phyloP scores from a whole-genome alignment of 179 eudicot species.

The Drosera spatulata region DNA sequence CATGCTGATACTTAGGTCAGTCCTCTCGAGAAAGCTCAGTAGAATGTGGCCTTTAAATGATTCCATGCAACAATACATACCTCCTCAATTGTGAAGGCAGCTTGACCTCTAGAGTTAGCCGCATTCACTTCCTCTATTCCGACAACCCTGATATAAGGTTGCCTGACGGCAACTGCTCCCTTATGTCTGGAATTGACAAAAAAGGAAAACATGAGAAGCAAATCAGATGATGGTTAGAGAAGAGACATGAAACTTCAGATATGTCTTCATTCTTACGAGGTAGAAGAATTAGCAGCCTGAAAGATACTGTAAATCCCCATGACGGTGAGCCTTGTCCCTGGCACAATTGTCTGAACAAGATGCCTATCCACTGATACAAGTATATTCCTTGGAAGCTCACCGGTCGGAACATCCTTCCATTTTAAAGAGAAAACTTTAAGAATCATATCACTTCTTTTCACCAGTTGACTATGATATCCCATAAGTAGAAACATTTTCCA shows the following conservation, averaged over 20 bases:
- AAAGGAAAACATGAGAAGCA: not conserved
- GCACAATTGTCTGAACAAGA: conserved; percentile 97
- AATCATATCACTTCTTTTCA: not conserved
- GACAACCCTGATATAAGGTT: conserved; percentile 92
- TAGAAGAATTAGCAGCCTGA: conserved; percentile 73
- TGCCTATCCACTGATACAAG: conserved; percentile 94
- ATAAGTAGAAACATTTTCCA: not conserved
- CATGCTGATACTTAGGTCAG: not conserved
- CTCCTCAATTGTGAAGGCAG: conserved; percentile 82
- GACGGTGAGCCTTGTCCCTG: conserved; percentile 87
- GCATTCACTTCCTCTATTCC: conserved; percentile 86
- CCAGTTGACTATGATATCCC: not conserved
- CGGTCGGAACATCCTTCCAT: conserved; percentile 93
- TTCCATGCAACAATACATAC: conserved; percentile 15
- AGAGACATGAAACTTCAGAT: not conserved
- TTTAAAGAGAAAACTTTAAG: not conserved
- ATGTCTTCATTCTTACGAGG: conserved; percentile 31
- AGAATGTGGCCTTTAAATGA: not conserved
- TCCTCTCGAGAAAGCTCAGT: too few relatives aligned
- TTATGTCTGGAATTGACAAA: conserved; percentile 40
- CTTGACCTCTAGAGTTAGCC: conserved; percentile 68
- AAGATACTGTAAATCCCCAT: conserved; percentile 96
- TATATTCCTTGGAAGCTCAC: conserved; percentile 94
- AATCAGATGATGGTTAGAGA: not conserved
- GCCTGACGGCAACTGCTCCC: conserved; percentile 95